Evolutionary conservation across 2,329 filamentous ascomycete genomes (phyloP), one percentile per base, ranked within the genome.

Genomic region (Triangularia setosa): DNA sequence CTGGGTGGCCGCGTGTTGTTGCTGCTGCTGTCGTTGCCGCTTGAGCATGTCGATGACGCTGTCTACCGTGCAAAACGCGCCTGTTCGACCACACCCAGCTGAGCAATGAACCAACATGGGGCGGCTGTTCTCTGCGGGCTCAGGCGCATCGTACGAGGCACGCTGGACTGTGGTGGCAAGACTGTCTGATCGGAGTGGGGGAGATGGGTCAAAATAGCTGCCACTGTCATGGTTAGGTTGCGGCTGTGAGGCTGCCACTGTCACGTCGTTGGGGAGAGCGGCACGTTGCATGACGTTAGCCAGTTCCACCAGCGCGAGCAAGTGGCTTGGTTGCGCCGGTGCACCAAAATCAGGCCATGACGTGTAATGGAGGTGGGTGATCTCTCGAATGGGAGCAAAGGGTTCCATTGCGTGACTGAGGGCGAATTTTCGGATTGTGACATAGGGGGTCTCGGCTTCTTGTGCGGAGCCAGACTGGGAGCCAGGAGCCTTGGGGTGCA

Each of bases 311-410:
- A 99, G 79, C 1, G 90, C 91, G 16, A 99, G 83, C 1, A 99
- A 83, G 72, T 98, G 93, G 4, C 87, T 87, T 1, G 95, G 93
- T 72, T 96, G 90, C 0, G 95, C 93, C 0, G 94, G 94, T 0
- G 93, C 90, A 21, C 95, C 95, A 76, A 98, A 97, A 73, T 99
- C 95, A 0, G 95, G 95, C 95, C 95, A 99, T n/a, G 90, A 89
- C 0, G 92, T 88, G 75, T 97, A 98, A 74, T 98, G 93, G 14
- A 99, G 80, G 71, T 99, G 95, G 0, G 93, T 97, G 67, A 99
- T 90, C 76, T 98, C 93, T 24, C 94, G 90, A 69, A 97, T 90
- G 0, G 92, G 91, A 21, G 87, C 86, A 73, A 97, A 97, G 0
- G 94, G 93, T 64, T 90, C 85, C 1, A 85, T 81, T 2, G 87